Evolutionary conservation across 169 alveolate genomes (phyloP).

Genomic region (Theileria parva): DNA sequence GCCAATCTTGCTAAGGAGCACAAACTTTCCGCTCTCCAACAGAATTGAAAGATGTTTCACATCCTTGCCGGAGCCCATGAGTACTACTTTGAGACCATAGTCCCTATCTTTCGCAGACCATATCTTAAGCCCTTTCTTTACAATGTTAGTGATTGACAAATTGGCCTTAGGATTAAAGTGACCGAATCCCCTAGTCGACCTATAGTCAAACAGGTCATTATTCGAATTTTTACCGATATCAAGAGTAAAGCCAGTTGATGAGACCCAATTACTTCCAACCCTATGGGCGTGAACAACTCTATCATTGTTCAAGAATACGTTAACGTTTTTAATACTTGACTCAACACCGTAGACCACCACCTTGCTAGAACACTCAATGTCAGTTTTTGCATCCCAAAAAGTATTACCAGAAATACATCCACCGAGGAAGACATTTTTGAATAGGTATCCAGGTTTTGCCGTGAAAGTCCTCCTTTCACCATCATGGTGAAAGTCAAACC

Average conservation of each 20-base stretch:
- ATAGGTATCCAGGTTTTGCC: neutral
- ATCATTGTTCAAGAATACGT: neutral
- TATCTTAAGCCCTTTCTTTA: neutral
- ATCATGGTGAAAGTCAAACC: neutral
- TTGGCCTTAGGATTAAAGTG: neutral
- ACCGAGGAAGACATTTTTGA: neutral
- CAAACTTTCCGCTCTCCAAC: neutral
- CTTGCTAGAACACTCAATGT: neutral
- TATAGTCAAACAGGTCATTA: neutral
- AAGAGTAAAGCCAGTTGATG: neutral
- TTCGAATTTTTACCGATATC: neutral
- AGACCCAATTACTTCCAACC: neutral
- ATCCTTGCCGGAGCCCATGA: neutral
- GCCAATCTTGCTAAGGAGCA: neutral
- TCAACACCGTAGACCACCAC: neutral
- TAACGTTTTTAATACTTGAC: neutral
- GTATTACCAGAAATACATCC: neutral
- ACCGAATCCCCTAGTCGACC: neutral
- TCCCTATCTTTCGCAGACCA: neutral
- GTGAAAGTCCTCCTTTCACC: constrained; percentile 2
- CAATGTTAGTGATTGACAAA: neutral
- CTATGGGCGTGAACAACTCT: neutral
- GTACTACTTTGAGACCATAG: neutral
- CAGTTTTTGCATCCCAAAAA: neutral
- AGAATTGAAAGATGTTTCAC: neutral